Percentiles rank a stretch among this genome's conserved stretches.
These are phyloP conservation scores for Acaromyces ingoldii DNA, from an alignment of 1,284 basidiomycete species.

Conservation along the genomic window DNA sequence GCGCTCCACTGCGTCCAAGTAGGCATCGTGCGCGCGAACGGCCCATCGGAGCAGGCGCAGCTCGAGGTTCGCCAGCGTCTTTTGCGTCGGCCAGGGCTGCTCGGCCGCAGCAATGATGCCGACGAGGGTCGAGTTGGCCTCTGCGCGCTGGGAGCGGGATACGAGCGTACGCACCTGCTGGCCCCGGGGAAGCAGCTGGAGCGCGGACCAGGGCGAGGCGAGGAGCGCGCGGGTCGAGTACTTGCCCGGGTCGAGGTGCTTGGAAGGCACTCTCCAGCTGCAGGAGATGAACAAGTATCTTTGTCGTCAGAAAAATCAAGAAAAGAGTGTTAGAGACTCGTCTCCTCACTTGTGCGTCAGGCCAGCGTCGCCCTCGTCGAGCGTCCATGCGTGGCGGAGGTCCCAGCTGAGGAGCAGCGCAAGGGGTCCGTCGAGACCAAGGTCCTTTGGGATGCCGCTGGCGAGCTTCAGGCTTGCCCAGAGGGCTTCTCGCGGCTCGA, in stretches of 20 bases:
- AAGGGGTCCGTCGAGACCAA: not conserved
- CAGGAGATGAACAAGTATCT: no score
- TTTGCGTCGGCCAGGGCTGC: no score
- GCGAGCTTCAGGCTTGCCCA: slow-evolving; percentile 1
- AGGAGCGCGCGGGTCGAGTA: slow-evolving; percentile 4
- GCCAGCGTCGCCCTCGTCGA: slow-evolving; percentile 8
- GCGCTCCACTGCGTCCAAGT: not conserved
- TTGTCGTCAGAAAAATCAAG: no score
- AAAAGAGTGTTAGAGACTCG: no score
- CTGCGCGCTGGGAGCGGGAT: not conserved
- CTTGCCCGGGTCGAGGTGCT: not conserved
- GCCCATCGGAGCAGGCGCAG: not conserved
- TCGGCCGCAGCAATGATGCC: no score
- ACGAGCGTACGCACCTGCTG: slow-evolving; percentile 5
- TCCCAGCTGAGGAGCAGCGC: not conserved
- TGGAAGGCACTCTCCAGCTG: slow-evolving; percentile 2
- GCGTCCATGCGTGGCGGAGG: not conserved
- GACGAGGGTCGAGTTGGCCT: no score
- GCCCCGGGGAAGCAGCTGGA: not conserved
- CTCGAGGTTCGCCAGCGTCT: no score
- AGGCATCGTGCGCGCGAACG: not conserved
- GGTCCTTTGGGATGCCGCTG: not conserved
- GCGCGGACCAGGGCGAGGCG: not conserved
- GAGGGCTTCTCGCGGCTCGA: slow-evolving; percentile 5
- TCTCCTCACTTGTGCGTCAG: not conserved